Evolutionary conservation across 129 eudicot species (phyloP).

Genomic region (Flaveria trinervia): DNA sequence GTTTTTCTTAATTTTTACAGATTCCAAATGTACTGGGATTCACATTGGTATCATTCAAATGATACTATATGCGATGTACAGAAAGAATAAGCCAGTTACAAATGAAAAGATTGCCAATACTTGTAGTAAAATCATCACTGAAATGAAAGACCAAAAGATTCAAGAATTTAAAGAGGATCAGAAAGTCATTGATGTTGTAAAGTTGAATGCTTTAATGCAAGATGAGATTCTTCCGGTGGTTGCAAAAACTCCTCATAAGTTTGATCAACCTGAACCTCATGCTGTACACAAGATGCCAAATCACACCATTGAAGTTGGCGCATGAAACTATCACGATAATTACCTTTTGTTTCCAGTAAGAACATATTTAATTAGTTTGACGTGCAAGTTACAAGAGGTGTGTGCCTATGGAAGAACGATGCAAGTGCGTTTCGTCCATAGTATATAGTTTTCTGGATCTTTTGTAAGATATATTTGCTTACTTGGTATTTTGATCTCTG

Average conservation of each 20-base stretch:
- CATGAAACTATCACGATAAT: neutral
- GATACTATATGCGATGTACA: slow-evolving; percentile 57
- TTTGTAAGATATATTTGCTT: neutral
- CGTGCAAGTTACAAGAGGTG: neutral
- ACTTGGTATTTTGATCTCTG: neutral
- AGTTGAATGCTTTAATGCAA: slow-evolving; percentile 24
- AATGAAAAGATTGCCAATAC: slow-evolving; percentile 20
- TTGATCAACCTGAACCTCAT: slow-evolving; percentile 7
- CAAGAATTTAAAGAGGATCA: slow-evolving; percentile 41
- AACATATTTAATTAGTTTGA: neutral
- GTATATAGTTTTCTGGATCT: neutral
- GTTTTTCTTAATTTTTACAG: slow-evolving; percentile 31
- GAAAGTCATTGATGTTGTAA: slow-evolving; percentile 42
- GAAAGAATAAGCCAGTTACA: slow-evolving; percentile 35
- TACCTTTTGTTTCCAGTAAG: neutral
- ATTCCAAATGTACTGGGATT: slow-evolving; percentile 80
- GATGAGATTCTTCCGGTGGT: slow-evolving; percentile 10
- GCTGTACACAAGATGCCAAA: neutral
- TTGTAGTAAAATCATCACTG: neutral
- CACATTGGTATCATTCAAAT: slow-evolving; percentile 63
- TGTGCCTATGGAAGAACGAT: neutral
- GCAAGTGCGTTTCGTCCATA: neutral
- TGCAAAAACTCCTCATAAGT: neutral
- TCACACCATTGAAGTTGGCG: slow-evolving; percentile 22
- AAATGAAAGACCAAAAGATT: slow-evolving; percentile 29